Conservation (phyloP, 352 stramenopile genomes). For the Globisporangium cylindrosporum region DNA sequence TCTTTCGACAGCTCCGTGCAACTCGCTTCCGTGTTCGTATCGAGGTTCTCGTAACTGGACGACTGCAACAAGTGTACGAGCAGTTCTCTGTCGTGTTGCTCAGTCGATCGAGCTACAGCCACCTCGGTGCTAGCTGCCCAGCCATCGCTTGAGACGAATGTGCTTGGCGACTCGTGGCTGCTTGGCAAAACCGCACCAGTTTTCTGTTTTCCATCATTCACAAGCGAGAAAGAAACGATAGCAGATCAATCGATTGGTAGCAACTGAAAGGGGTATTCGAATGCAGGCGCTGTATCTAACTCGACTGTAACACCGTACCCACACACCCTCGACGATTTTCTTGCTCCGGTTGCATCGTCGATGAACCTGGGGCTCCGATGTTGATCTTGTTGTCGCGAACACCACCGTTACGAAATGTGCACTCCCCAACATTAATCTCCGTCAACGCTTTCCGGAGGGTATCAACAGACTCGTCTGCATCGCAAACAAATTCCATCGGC, state of each 20-base stretch:
- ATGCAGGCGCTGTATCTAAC: too few species aligned
- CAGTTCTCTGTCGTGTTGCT: neutral
- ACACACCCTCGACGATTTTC: too few species aligned
- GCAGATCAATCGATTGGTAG: too few species aligned
- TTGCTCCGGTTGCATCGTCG: too few species aligned
- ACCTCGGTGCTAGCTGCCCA: neutral
- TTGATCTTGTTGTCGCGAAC: too few species aligned
- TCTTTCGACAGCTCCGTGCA: constrained; percentile 21
- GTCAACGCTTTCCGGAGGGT: neutral
- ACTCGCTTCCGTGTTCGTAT: neutral
- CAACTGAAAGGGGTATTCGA: too few species aligned
- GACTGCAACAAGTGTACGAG: neutral
- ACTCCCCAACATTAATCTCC: constrained; percentile 21
- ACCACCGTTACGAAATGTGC: neutral
- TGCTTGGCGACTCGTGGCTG: neutral
- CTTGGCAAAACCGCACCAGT: neutral
- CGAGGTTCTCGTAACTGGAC: constrained; percentile 12
- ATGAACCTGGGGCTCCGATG: too few species aligned
- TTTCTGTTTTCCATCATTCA: neutral
- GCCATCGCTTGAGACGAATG: neutral
- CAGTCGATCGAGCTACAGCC: neutral
- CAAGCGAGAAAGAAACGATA: too few species aligned
- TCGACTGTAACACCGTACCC: too few species aligned
- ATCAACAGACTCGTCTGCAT: neutral
- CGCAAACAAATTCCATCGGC: neutral